A percentile compares a stretch with the other conserved stretches of the same genome.
These are phyloP conservation scores for Fusarium humuli DNA, from an alignment of 2,329 filamentous ascomycete species.

Conservation along the genomic window DNA sequence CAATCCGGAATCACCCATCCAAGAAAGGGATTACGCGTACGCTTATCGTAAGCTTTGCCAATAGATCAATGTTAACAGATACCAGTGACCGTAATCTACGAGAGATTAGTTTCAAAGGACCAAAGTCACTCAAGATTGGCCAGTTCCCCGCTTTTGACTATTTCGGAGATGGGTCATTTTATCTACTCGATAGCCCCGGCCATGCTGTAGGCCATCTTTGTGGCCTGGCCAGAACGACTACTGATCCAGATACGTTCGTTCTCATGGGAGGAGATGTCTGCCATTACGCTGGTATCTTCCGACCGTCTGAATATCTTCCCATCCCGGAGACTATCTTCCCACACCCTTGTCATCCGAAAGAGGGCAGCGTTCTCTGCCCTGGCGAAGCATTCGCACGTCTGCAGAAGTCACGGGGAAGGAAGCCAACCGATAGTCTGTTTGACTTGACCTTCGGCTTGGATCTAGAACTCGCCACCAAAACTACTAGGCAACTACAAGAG, in stretches of 20 bases:
- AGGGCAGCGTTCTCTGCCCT: constrained; percentile 18
- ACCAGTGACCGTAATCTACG: constrained; percentile 43
- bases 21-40: constrained; percentile 52
- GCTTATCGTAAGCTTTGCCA: neutral
- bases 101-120: constrained; percentile 45
- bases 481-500: constrained; percentile 30
- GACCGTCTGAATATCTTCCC: constrained; percentile 51
- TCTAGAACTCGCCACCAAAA: constrained; percentile 26
- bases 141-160: constrained; percentile 55
- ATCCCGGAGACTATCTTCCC: constrained; percentile 48
- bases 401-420: constrained; percentile 36
- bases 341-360: constrained; percentile 33
- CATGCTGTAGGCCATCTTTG: constrained; percentile 57
- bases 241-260: constrained; percentile 52
- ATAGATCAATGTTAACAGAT: neutral
- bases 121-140: constrained; percentile 49
- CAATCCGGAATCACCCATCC: constrained; percentile 50
- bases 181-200: constrained; percentile 56
- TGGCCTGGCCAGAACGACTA: constrained; percentile 54
- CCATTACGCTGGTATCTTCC: constrained; percentile 54
- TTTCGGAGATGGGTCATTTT: constrained; percentile 57
- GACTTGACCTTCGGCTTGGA: constrained; percentile 40
- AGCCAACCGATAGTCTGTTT: constrained; percentile 27
- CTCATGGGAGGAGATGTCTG: constrained; percentile 58
- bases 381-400: constrained; percentile 31